These are phyloP conservation scores for Lachancea mirantina DNA, from an alignment of 805 yeast genomes.

Conservation along the genomic window DNA sequence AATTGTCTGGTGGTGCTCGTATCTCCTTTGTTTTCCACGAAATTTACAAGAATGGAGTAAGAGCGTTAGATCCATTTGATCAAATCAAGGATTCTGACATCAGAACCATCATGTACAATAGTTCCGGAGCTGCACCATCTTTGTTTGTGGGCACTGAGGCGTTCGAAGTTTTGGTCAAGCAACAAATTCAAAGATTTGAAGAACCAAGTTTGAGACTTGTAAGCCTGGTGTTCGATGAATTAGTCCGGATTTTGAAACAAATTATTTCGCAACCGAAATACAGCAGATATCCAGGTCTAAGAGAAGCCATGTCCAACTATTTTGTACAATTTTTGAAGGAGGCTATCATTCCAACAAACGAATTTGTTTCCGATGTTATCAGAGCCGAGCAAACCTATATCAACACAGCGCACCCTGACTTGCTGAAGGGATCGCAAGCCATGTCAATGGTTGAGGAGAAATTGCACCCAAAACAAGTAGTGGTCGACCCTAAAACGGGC, in stretches of 20 bases:
- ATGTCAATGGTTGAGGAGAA: constrained; percentile 87
- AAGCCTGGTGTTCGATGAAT: constrained; percentile 85
- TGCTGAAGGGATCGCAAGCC: constrained; percentile 90
- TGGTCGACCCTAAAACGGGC: constrained; percentile 85
- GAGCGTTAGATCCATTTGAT: constrained; percentile 91
- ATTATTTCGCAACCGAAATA: constrained; percentile 75
- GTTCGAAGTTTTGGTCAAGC: constrained; percentile 90
- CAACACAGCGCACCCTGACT: constrained; percentile 96
- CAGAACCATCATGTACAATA: constrained; percentile 93
- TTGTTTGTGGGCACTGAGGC: constrained; percentile 96
- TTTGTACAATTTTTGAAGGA: constrained; percentile 76
- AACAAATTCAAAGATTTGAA: constrained; percentile 88
- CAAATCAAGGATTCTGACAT: constrained; percentile 93
- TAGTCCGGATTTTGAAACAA: constrained; percentile 82
- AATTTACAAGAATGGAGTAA: constrained; percentile 85
- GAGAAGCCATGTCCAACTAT: constrained; percentile 75
- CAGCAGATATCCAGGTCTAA: constrained; percentile 82
- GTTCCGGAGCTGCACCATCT: constrained; percentile 94
- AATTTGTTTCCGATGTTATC: constrained; percentile 77
- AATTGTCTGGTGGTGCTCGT: constrained; percentile 97
- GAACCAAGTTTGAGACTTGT: constrained; percentile 89
- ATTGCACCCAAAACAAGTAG: constrained; percentile 62
- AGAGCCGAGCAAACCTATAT: constrained; percentile 86
- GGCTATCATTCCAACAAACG: constrained; percentile 76
- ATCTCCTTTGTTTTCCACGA: constrained; percentile 95